Evolutionary conservation across 257 asterid species (phyloP).

Genomic region (Jacaranda copaia): DNA sequence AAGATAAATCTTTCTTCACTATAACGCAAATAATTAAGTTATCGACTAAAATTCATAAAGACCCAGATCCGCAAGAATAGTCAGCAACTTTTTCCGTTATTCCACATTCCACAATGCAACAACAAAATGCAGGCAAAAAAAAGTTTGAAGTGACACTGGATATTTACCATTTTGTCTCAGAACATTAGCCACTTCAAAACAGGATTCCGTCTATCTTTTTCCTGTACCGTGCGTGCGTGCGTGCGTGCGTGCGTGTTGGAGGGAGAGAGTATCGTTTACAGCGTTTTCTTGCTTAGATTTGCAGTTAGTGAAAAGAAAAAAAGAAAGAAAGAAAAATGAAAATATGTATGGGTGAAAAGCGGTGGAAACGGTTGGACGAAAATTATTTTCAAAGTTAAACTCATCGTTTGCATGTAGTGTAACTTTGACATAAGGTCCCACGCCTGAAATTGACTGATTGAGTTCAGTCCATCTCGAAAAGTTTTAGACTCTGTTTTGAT

Average conservation of each 20-base stretch:
- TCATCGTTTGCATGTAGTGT: no score
- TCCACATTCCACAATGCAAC: not conserved
- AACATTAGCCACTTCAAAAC: slow-evolving; percentile 31
- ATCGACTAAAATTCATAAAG: not conserved
- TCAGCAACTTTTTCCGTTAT: slow-evolving; percentile 16
- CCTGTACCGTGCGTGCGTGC: slow-evolving; percentile 7
- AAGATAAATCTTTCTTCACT: not conserved
- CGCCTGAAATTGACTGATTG: no score
- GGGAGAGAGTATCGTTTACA: no score
- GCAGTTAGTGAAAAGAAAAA: no score
- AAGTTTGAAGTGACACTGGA: slow-evolving; percentile 2
- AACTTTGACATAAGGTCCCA: no score
- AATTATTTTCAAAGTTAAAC: not conserved
- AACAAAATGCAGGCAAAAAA: not conserved
- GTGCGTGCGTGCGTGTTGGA: slow-evolving; percentile 4
- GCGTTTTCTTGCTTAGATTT: not conserved
- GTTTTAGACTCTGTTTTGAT: no score
- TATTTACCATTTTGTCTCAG: slow-evolving; percentile 38
- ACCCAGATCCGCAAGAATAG: slow-evolving; percentile 36
- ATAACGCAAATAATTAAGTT: not conserved
- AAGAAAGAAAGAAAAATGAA: no score
- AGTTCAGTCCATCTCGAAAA: no score
- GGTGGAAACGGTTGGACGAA: not conserved
- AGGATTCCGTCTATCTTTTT: not conserved
- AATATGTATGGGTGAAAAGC: not conserved